A percentile compares a stretch with the other conserved stretches of the same genome.
Evolutionary conservation across 805 yeast genomes (phyloP).

Genomic region (Saccharomycopsis amapae): DNA sequence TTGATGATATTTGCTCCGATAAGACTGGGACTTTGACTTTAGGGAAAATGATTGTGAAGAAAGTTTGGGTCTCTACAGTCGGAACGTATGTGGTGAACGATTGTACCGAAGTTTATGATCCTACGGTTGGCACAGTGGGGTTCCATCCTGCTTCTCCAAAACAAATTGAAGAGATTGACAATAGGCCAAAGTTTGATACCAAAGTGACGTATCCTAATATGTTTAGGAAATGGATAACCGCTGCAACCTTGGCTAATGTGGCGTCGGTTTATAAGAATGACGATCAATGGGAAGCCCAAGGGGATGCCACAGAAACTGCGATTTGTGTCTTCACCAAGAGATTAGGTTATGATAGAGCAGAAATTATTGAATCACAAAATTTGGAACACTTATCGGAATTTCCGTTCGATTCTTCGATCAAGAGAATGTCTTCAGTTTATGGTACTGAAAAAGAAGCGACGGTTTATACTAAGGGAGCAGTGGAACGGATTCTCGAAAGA

Average conservation of each 20-base stretch:
- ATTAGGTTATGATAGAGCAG: conserved; percentile 41
- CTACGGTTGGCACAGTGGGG: conserved; percentile 43
- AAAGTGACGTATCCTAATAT: too few species aligned
- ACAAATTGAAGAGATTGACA: not conserved
- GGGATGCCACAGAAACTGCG: conserved; percentile 88
- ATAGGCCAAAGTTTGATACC: not conserved
- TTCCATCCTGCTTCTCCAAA: not conserved
- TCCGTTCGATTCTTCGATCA: too few species aligned
- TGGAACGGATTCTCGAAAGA: not conserved
- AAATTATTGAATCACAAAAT: conserved; percentile 30
- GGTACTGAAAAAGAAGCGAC: too few species aligned
- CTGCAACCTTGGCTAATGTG: conserved; percentile 75
- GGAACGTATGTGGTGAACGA: conserved; percentile 52
- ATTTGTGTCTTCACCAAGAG: conserved; percentile 71
- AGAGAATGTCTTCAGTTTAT: too few species aligned
- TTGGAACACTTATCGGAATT: conserved; percentile 51
- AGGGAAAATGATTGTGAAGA: conserved; percentile 70
- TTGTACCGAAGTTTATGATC: conserved; percentile 57
- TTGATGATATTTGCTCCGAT: conserved; percentile 74
- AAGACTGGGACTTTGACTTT: conserved; percentile 79
- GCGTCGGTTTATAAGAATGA: conserved; percentile 51
- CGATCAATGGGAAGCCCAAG: conserved; percentile 65
- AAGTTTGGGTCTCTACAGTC: conserved; percentile 58
- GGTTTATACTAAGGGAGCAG: too few species aligned
- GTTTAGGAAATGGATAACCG: conserved; percentile 47